Conservation (phyloP, 371 early-diverging fungal genomes). For the Haplosporangium sp. region DNA sequence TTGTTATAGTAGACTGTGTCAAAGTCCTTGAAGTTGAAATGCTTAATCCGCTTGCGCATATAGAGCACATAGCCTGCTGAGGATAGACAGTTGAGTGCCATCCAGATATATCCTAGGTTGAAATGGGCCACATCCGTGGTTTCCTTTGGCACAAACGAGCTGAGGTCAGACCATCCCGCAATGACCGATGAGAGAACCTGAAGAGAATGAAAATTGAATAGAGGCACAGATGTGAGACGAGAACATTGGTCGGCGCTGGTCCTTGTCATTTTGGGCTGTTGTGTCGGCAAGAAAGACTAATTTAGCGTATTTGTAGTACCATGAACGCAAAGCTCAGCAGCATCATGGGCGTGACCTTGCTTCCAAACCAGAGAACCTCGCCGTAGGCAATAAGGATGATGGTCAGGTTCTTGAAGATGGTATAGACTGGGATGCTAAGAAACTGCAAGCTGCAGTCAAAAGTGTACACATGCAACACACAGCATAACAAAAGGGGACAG, state of each 20-base stretch:
- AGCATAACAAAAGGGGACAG: neutral
- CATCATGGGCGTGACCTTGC: conserved; percentile 82
- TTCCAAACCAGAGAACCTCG: conserved; percentile 87
- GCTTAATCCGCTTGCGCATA: conserved; percentile 89
- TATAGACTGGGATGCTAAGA: conserved; percentile 95
- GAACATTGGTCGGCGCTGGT: no score
- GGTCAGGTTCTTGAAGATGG: conserved; percentile 98
- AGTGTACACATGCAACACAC: neutral
- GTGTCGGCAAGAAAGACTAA: neutral
- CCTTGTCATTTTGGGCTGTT: neutral
- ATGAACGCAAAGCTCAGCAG: conserved; percentile 90
- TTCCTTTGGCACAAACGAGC: conserved; percentile 42
- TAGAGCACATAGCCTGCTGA: conserved; percentile 92
- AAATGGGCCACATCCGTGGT: conserved; percentile 32
- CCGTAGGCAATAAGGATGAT: conserved; percentile 97
- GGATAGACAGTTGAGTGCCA: conserved; percentile 89
- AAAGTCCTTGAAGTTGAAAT: conserved; percentile 90
- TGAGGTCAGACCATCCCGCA: conserved; percentile 85
- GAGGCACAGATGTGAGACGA: neutral
- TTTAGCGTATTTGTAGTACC: conserved; percentile 55
- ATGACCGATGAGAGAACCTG: conserved; percentile 91
- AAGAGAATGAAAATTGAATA: neutral
- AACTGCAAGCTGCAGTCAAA: conserved; percentile 76
- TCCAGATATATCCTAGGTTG: conserved; percentile 92
- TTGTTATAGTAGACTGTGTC: conserved; percentile 99